Evolutionary conservation across 768 basidiomycete species (phyloP), one percentile per base, ranked within the genome.

Genomic region (Termitomyces eurrhizus): DNA sequence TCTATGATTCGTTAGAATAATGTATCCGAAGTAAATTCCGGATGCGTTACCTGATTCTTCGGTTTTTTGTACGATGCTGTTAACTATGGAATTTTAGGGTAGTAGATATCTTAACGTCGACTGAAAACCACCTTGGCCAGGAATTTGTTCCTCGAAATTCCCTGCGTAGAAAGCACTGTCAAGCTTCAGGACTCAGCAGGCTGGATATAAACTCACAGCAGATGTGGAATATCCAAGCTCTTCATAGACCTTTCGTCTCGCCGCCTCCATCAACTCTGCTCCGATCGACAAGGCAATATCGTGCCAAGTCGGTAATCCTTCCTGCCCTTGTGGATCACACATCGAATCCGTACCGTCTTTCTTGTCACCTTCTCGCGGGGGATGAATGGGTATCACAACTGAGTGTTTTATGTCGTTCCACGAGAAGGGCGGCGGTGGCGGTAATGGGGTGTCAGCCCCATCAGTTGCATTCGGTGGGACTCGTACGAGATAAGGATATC

Each of bases 1-100:
- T 95, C 92, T 98, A 69, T 4, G 48, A 18, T 11, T 26, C 61
- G 51, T 63, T 61, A 56, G 37, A 51, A 26, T 49, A 32, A 42
- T 46, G 26, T 44, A 13, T 36, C 41, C 18, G 35, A 52, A 3
- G 13, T 3, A 12, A 52, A 8, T 26, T 21, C 21, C 35, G 58
- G n/a, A 41, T 58, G 39, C 55, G 61, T 53, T 65, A 90, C 94
- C 77, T 96, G 95, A 51, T 81, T 87, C 61, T 92, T 88, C 0
- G 90, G 92, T 70, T 99, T 99, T 76, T 87, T 88, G 77, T 92
- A 94, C 1, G 93, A 96, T 8, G 95, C 94, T 41, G 86, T 84
- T 18, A 99, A 82, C 91, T 95, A 60, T 21, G n/a, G 14, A 35
- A 57, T 57, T 29, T 60, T 65, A 18, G 63, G 54, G 56, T 41